A percentile compares a stretch with the other conserved stretches of the same genome.
phyloP scores from a whole-genome alignment of 345 rosid genomes.

The Sonneratia caseolaris region DNA sequence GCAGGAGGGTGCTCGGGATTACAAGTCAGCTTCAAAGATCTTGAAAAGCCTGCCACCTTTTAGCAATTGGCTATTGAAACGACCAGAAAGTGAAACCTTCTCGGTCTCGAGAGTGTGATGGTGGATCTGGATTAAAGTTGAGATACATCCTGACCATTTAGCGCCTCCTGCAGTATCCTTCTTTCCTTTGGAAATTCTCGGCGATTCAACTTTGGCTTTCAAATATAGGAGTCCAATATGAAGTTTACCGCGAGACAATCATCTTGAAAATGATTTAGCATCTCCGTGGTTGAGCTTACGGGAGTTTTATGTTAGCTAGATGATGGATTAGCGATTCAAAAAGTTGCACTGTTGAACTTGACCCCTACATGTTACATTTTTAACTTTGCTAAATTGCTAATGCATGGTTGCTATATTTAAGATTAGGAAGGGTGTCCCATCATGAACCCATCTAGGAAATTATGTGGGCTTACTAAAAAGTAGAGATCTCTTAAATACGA shows the following conservation, averaged over 20 bases:
- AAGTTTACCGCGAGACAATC: background rate
- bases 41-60: conserved; percentile 35
- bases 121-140: background rate
- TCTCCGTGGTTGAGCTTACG: background rate
- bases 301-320: too few relatives aligned
- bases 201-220: background rate
- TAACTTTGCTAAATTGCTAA: too few relatives aligned
- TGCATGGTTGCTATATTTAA: too few relatives aligned
- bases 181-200: background rate
- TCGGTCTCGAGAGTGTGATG: conserved; percentile 3
- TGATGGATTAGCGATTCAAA: too few relatives aligned
- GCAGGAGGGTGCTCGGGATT: conserved; percentile 55
- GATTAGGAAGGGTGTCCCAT: too few relatives aligned
- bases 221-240: background rate
- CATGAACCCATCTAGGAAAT: too few relatives aligned
- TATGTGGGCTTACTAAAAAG: too few relatives aligned
- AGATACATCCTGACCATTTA: background rate
- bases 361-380: too few relatives aligned
- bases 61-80: conserved; percentile 40
- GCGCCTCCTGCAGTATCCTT: background rate
- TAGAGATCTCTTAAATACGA: too few relatives aligned
- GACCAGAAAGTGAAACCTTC: conserved; percentile 34
- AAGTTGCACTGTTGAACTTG: too few relatives aligned
- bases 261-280: background rate
- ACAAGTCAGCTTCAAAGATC: conserved; percentile 26